These are phyloP conservation scores for Blumeriella jaapii DNA, from an alignment of 2,329 filamentous ascomycete genomes.

Conservation along the genomic window DNA sequence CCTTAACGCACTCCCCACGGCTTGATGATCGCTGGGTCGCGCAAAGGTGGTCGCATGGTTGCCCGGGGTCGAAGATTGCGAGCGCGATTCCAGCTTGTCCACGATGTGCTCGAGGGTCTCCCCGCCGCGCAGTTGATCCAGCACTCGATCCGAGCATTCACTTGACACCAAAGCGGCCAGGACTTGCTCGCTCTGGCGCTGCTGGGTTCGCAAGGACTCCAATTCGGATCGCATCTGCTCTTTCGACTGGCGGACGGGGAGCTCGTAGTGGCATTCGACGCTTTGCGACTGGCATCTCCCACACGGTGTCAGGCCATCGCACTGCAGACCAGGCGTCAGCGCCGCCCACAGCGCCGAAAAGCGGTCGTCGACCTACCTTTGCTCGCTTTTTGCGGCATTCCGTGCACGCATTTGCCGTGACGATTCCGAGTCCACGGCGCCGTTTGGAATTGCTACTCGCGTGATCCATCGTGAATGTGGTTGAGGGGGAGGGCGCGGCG, in stretches of 20 bases:
- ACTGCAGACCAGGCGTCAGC: constrained; percentile 33
- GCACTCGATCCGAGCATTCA: constrained; percentile 34
- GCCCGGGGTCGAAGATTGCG: constrained; percentile 21
- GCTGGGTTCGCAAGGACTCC: constrained; percentile 41
- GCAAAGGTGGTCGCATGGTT: constrained; percentile 20
- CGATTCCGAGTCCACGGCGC: constrained; percentile 22
- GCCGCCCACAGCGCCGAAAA: constrained; percentile 1
- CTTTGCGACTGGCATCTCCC: constrained; percentile 41
- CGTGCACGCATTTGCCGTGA: constrained; percentile 25
- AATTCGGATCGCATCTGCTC: constrained; percentile 49
- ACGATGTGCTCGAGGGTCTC: constrained; percentile 44
- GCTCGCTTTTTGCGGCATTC: constrained; percentile 26
- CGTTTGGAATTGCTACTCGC: constrained; percentile 20
- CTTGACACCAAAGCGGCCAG: constrained; percentile 36
- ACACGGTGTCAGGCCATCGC: constrained; percentile 42
- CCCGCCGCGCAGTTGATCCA: constrained; percentile 41
- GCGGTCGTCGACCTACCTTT: constrained; percentile 16
- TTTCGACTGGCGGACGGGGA: constrained; percentile 52
- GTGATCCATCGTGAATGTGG: constrained; percentile 9
- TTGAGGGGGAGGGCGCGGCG: too few species aligned
- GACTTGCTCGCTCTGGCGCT: constrained; percentile 43
- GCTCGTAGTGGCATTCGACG: constrained; percentile 48
- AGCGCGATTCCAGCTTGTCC: constrained; percentile 37
- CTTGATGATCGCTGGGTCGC: constrained; percentile 29
- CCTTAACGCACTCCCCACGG: constrained; percentile 17